These are phyloP conservation scores for Pleurotus giganteus DNA, from an alignment of 768 basidiomycete species.

Conservation along the genomic window DNA sequence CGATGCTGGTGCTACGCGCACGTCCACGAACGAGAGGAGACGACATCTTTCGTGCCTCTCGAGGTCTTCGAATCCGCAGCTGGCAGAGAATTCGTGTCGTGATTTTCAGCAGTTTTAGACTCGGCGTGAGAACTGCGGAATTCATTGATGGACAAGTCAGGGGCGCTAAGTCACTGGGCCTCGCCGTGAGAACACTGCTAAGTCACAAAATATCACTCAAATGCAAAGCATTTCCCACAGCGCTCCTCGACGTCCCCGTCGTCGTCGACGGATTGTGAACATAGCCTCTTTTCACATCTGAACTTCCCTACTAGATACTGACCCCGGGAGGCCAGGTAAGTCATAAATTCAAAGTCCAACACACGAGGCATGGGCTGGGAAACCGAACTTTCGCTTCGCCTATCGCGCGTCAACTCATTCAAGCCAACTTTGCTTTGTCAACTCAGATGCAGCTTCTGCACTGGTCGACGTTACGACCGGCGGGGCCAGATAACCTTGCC, in stretches of 20 bases:
- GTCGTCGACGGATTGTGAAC: not conserved
- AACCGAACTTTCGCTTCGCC: not conserved
- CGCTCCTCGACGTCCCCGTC: not conserved
- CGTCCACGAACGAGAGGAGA: conserved; percentile 29
- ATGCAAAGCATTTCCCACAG: not conserved
- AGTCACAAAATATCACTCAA: not conserved
- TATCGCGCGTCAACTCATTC: not conserved
- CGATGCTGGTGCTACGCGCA: conserved; percentile 68
- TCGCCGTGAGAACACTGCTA: not conserved
- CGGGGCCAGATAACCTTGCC: conserved; percentile 55
- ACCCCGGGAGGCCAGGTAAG: not conserved
- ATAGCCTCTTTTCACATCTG: too few relatives aligned
- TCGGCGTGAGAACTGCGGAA: not conserved
- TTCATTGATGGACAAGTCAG: not conserved
- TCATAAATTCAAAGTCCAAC: not conserved
- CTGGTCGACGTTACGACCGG: conserved; percentile 64
- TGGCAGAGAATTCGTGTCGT: not conserved
- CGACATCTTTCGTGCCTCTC: conserved; percentile 1
- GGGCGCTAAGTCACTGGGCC: not conserved
- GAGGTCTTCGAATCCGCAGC: not conserved
- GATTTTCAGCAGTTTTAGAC: not conserved
- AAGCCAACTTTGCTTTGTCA: not conserved
- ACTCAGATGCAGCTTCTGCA: conserved; percentile 52
- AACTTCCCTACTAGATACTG: too few relatives aligned
- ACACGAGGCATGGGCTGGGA: not conserved